Conservation (phyloP, 2,329 filamentous ascomycete genomes). For the Claviceps quebecensis region DNA sequence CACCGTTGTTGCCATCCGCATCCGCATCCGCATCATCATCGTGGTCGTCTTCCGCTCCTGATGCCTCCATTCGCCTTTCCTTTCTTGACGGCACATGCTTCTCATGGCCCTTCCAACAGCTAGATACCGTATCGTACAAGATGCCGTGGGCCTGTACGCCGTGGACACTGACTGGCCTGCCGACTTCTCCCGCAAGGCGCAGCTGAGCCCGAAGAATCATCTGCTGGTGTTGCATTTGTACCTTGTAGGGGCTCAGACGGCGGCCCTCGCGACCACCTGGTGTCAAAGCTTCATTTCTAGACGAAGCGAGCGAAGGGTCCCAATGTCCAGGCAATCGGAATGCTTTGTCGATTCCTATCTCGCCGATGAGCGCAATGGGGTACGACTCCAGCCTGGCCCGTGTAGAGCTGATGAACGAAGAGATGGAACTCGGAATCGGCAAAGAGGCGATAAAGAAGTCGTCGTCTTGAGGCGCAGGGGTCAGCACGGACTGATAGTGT, state of each 20-base stretch:
- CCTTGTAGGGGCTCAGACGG: conserved; percentile 51
- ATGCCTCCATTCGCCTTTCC: conserved; percentile 36
- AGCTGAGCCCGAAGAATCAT: conserved; percentile 53
- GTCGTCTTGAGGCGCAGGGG: conserved; percentile 30
- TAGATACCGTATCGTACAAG: conserved; percentile 49
- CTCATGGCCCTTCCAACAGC: conserved; percentile 59
- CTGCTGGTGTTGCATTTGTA: conserved; percentile 55
- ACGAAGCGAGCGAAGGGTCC: conserved; percentile 21
- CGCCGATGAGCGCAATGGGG: conserved; percentile 56
- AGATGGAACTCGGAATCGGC: conserved; percentile 47
- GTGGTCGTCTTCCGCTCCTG: conserved; percentile 28
- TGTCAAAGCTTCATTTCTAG: conserved; percentile 32
- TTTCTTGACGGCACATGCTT: conserved; percentile 44
- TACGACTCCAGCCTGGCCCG: conserved; percentile 38
- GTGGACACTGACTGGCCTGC: conserved; percentile 53
- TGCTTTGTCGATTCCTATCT: conserved; percentile 63
- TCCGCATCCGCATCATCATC: conserved; percentile 14
- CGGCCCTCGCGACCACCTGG: conserved; percentile 59
- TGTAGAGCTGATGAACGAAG: conserved; percentile 41
- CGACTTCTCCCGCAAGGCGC: conserved; percentile 52
- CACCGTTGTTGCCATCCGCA: conserved; percentile 22
- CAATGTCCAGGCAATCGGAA: conserved; percentile 57
- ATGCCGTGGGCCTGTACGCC: conserved; percentile 65
- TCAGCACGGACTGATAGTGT: conserved; percentile 57
- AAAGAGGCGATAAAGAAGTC: conserved; percentile 37